Evolutionary conservation across 179 eudicot species (phyloP).

Genomic region (Amaranthus tricolor): DNA sequence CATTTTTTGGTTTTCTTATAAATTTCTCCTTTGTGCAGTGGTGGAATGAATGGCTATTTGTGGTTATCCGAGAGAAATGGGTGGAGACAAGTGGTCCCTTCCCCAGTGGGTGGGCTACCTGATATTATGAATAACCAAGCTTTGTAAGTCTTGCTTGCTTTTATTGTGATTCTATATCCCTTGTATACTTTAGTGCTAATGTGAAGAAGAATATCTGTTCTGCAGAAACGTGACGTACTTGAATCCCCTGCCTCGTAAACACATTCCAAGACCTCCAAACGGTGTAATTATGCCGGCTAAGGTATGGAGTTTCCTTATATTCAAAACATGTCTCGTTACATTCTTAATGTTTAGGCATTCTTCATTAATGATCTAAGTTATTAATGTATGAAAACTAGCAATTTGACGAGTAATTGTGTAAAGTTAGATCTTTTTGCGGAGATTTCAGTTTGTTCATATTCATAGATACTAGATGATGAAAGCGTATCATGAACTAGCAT

Average conservation of each 20-base stretch:
- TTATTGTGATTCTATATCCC: not conserved
- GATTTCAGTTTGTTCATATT: not conserved
- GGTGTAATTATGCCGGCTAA: conserved; percentile 67
- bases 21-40: conserved; percentile 38
- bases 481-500: not conserved
- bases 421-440: no score
- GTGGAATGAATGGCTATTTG: conserved; percentile 87
- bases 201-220: conserved; percentile 9
- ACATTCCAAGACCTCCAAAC: conserved; percentile 58
- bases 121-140: conserved; percentile 57
- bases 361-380: not conserved
- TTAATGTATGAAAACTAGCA: not conserved
- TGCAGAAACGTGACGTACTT: conserved; percentile 75
- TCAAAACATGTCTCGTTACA: not conserved
- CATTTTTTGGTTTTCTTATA: not conserved
- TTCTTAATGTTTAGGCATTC: not conserved
- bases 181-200: conserved; percentile 12
- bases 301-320: conserved; percentile 40
- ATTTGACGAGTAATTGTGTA: not conserved
- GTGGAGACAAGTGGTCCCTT: conserved; percentile 50
- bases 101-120: conserved; percentile 63
- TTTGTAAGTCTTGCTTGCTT: conserved; percentile 49
- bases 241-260: conserved; percentile 66
- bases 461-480: not conserved
- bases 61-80: conserved; percentile 80